Evolutionary conservation across 257 asterid genomes (phyloP).

Genomic region (Przewalskia tangutica): DNA sequence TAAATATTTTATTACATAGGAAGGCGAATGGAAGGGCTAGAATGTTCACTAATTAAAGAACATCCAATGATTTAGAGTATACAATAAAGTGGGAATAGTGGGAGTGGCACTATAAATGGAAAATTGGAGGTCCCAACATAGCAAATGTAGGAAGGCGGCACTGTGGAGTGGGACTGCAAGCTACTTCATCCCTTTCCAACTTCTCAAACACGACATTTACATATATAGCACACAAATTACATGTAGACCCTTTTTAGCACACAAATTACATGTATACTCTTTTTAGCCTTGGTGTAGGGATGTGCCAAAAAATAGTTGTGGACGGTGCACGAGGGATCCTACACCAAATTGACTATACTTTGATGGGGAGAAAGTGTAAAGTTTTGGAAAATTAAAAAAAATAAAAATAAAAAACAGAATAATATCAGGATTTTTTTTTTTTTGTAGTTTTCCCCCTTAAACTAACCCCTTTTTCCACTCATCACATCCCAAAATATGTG

Average conservation of each 20-base stretch:
- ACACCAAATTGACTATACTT: not conserved
- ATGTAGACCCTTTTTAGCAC: not conserved
- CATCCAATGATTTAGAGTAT: not conserved
- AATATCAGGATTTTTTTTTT: too few relatives aligned
- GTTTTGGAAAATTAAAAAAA: too few relatives aligned
- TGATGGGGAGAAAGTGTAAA: too few relatives aligned
- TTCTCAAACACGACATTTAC: not conserved
- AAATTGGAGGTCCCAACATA: not conserved
- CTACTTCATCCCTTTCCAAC: not conserved
- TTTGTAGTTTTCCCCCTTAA: too few relatives aligned
- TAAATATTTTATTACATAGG: not conserved
- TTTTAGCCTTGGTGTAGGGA: not conserved
- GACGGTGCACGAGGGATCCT: slow-evolving; percentile 2
- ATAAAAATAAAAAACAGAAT: too few relatives aligned
- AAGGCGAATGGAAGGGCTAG: not conserved
- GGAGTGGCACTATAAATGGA: not conserved
- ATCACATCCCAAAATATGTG: too few relatives aligned
- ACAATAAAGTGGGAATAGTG: not conserved
- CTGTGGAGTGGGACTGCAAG: not conserved
- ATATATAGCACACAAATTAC: not conserved
- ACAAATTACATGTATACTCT: not conserved
- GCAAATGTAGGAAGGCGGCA: slow-evolving; percentile 7
- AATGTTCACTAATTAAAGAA: not conserved
- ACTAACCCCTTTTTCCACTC: too few relatives aligned
- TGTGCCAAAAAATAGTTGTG: slow-evolving; percentile 3